These are phyloP conservation scores for Ambrosia artemisiifolia DNA, from an alignment of 129 eudicot species.

Conservation along the genomic window DNA sequence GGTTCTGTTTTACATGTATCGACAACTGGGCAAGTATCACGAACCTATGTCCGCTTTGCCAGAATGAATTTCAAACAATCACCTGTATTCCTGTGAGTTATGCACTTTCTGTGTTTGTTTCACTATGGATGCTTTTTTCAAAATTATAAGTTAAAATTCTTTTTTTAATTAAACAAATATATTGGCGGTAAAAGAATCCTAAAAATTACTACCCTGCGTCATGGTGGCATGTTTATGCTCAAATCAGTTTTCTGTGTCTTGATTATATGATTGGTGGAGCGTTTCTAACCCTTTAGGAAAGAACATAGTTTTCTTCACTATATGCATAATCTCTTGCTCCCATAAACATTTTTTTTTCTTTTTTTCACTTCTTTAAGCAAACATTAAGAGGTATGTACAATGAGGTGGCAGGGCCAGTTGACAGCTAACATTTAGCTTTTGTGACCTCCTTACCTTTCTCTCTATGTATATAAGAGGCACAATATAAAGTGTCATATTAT, in stretches of 20 bases:
- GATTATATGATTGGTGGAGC: slow-evolving; percentile 2
- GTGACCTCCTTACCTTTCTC: not conserved
- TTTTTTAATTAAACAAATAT: slow-evolving; percentile 1
- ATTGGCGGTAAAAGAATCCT: not conserved
- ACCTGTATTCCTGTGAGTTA: slow-evolving; percentile 97
- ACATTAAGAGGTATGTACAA: not conserved
- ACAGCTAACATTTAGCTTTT: slow-evolving; percentile 1
- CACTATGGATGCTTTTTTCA: not conserved
- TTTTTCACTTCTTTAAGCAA: not conserved
- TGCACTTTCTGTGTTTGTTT: slow-evolving; percentile 10
- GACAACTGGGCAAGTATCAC: slow-evolving; percentile 99
- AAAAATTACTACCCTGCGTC: slow-evolving; percentile 7
- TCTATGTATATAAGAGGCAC: not conserved
- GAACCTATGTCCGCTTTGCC: slow-evolving; percentile 96
- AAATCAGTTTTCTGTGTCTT: slow-evolving; percentile 9
- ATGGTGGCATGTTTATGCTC: not conserved
- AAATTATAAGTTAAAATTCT: not conserved
- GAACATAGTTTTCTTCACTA: not conserved
- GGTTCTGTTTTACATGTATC: slow-evolving; percentile 97
- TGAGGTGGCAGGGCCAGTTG: slow-evolving; percentile 6
- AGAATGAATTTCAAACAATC: slow-evolving; percentile 87
- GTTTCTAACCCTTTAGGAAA: slow-evolving; percentile 7
- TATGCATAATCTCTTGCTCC: slow-evolving; percentile 4
- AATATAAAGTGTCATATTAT: not conserved
- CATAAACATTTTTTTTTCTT: slow-evolving; percentile 7